Evolutionary conservation across 352 stramenopile genomes (phyloP).

Genomic region (Phytophthora cactorum): DNA sequence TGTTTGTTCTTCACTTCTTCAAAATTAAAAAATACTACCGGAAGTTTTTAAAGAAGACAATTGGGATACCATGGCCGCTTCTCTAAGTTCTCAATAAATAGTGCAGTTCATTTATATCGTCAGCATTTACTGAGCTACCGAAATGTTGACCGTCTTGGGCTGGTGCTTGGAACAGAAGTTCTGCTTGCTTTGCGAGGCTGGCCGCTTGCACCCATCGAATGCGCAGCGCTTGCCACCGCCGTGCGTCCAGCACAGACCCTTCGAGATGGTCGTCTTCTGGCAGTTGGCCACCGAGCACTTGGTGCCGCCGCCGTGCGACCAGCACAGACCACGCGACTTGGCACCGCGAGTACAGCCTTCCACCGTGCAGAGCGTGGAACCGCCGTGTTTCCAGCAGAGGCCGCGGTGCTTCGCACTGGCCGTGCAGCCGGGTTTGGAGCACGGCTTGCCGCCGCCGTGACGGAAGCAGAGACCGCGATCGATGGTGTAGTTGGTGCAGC

Average conservation of each 20-base stretch:
- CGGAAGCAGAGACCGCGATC: conserved; percentile 56
- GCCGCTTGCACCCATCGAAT: too few species aligned
- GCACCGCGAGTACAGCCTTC: conserved; percentile 65
- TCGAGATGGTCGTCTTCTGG: too few species aligned
- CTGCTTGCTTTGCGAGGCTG: too few species aligned
- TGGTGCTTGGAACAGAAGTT: conserved; percentile 31
- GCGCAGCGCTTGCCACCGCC: too few species aligned
- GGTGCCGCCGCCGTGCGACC: conserved; percentile 82
- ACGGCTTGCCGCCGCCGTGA: conserved; percentile 55
- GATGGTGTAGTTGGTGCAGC: conserved; percentile 59
- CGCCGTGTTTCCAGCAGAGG: too few species aligned
- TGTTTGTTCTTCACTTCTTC: too few species aligned
- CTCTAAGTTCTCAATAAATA: not conserved
- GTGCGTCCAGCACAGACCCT: too few species aligned
- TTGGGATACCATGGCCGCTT: too few species aligned
- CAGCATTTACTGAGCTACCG: not conserved
- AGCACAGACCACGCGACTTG: conserved; percentile 83
- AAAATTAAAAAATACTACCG: too few species aligned
- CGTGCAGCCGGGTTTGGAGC: conserved; percentile 49
- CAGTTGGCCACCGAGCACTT: conserved; percentile 57
- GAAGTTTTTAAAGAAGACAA: too few species aligned
- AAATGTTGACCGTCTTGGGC: conserved; percentile 14
- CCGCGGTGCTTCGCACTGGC: too few species aligned
- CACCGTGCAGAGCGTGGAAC: too few species aligned
- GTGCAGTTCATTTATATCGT: not conserved